Percentiles rank a stretch among this genome's conserved stretches.
phyloP scores from a whole-genome alignment of 225 moss, liverwort and hornwort genomes.

The Lunularia cruciata region DNA sequence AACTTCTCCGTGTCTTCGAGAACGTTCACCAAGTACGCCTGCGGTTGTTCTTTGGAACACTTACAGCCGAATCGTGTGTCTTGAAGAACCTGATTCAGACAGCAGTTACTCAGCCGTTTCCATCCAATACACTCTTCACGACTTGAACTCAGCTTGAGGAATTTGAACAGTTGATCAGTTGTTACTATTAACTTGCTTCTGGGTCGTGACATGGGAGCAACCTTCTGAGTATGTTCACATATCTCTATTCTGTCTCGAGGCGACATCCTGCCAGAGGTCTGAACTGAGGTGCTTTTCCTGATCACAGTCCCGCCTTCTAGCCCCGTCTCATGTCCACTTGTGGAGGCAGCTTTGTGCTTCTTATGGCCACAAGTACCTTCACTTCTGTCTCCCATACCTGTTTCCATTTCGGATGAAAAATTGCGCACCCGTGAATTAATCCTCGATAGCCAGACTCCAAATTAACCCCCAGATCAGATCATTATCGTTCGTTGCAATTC shows the following conservation, averaged over 20 bases:
- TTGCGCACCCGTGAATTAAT: no score
- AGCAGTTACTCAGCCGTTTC: background rate
- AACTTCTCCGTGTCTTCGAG: conserved; percentile 22
- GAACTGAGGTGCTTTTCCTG: conserved; percentile 14
- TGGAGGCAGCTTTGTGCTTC: background rate
- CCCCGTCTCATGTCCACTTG: background rate
- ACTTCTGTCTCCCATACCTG: conserved; percentile 8
- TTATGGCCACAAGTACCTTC: conserved; percentile 1
- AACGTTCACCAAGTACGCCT: conserved; percentile 4
- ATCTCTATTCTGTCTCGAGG: conserved; percentile 22
- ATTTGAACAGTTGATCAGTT: no score
- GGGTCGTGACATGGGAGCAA: no score
- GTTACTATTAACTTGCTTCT: no score
- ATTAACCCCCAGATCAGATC: no score
- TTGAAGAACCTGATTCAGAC: conserved; percentile 5
- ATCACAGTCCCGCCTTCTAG: background rate
- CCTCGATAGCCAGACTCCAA: no score
- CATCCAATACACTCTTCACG: no score
- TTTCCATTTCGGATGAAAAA: background rate
- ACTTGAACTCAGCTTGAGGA: no score
- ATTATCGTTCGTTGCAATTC: no score
- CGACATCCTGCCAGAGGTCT: conserved; percentile 21
- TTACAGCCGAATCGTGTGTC: conserved; percentile 8
- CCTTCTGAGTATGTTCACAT: background rate
- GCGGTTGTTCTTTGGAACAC: conserved; percentile 9